Conservation (phyloP, 192 early-diverging fungal species). For the Radiomyces spectabilis region DNA sequence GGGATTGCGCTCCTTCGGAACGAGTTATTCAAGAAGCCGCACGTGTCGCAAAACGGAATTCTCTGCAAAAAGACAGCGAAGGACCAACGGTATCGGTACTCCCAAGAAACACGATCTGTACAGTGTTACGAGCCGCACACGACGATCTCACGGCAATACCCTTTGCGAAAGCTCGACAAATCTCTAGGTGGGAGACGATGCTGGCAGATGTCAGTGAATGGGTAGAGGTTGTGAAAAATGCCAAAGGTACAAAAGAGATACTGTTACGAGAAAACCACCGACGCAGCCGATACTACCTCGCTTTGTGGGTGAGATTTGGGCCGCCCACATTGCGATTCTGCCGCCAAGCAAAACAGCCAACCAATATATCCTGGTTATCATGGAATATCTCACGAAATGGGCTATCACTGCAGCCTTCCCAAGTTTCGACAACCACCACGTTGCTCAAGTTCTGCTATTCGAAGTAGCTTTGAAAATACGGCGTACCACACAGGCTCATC, state of each 20-base stretch:
- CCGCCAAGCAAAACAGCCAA: neutral
- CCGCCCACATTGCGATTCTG: slow-evolving; percentile 1
- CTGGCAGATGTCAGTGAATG: too few species aligned
- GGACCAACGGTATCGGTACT: too few species aligned
- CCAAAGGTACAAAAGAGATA: neutral
- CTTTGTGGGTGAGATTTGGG: neutral
- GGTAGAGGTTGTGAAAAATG: too few species aligned
- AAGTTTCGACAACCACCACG: neutral
- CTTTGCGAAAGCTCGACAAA: too few species aligned
- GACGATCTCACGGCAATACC: too few species aligned
- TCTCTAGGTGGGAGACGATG: too few species aligned
- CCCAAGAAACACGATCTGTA: too few species aligned
- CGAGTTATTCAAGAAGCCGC: too few species aligned
- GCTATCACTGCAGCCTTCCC: neutral
- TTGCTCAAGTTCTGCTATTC: neutral
- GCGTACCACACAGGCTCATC: neutral
- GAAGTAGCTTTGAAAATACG: neutral
- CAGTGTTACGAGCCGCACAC: too few species aligned
- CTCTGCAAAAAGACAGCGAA: too few species aligned
- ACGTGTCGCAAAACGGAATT: too few species aligned
- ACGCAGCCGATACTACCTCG: neutral
- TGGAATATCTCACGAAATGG: slow-evolving; percentile 4
- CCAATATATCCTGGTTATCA: neutral
- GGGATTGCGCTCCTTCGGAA: too few species aligned
- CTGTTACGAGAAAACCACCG: neutral